These are phyloP conservation scores for Skeletonema grethae DNA, from an alignment of 108 stramenopile genomes.

Conservation along the genomic window DNA sequence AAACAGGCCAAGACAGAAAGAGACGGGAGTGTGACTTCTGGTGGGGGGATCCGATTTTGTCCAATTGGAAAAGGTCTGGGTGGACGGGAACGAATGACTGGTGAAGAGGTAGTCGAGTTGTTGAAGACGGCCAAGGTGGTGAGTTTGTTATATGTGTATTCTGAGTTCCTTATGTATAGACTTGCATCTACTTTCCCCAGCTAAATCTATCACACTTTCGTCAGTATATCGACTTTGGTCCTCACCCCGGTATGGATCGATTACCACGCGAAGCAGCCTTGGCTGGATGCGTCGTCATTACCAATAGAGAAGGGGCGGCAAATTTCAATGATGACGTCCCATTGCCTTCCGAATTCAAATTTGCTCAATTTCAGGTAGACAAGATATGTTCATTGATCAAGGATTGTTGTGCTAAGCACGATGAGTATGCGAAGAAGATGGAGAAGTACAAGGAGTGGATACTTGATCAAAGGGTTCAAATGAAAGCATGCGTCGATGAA, in stretches of 20 bases:
- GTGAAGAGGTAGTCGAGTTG: conserved; percentile 47
- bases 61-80: conserved; percentile 46
- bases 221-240: conserved; percentile 63
- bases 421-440: conserved; percentile 37
- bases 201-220: neutral
- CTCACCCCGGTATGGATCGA: conserved; percentile 66
- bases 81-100: conserved; percentile 43
- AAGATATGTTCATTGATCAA: conserved; percentile 33
- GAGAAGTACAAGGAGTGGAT: conserved; percentile 51
- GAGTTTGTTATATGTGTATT: conserved; percentile 2
- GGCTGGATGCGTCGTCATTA: conserved; percentile 54
- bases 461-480: conserved; percentile 34
- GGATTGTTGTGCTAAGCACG: conserved; percentile 35
- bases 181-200: neutral
- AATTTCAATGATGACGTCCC: conserved; percentile 55
- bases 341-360: conserved; percentile 45
- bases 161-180: too few species aligned
- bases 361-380: conserved; percentile 44
- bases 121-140: conserved; percentile 51
- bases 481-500: conserved; percentile 46
- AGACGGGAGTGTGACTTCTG: neutral
- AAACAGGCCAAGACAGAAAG: conserved; percentile 26
- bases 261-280: conserved; percentile 60
- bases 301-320: conserved; percentile 57
- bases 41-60: conserved; percentile 24